Conservation (phyloP, 2,329 filamentous ascomycete species). For the Colletotrichum lupini region DNA sequence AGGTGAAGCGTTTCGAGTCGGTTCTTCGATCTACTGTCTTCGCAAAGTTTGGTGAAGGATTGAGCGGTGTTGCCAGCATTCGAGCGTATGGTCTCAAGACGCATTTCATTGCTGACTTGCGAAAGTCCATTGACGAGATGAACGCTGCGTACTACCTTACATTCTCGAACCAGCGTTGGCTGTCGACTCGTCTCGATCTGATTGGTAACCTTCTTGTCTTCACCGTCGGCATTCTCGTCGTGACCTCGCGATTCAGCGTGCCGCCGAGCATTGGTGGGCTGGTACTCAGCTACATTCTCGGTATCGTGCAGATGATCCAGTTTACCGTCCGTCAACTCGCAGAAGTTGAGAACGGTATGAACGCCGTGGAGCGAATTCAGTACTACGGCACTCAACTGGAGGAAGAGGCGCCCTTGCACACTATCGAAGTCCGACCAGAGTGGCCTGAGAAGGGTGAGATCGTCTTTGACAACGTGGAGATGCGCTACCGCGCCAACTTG, state of each 20-base stretch:
- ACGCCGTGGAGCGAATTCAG: conserved; percentile 89
- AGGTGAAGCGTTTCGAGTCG: conserved; percentile 94
- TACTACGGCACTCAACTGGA: conserved; percentile 91
- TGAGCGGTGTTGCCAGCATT: conserved; percentile 86
- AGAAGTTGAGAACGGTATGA: conserved; percentile 98
- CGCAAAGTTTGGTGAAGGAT: conserved; percentile 89
- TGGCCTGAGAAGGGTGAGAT: conserved; percentile 94
- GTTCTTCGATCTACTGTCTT: conserved; percentile 90
- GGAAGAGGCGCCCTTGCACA: conserved; percentile 87
- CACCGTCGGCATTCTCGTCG: conserved; percentile 87
- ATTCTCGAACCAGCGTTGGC: conserved; percentile 95
- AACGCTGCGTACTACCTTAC: conserved; percentile 94
- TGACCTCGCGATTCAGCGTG: conserved; percentile 89
- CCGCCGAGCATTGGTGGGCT: conserved; percentile 86
- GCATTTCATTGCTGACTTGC: conserved; percentile 78
- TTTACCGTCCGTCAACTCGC: conserved; percentile 94
- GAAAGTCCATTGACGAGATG: conserved; percentile 86
- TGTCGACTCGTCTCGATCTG: conserved; percentile 84
- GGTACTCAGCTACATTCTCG: conserved; percentile 91
- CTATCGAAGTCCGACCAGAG: conserved; percentile 74
- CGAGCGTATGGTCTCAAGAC: conserved; percentile 87
- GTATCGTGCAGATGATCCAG: conserved; percentile 95
- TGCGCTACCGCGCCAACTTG: conserved; percentile 79
- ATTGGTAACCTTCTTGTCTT: conserved; percentile 90
- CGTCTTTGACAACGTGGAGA: conserved; percentile 78